Base-by-base conservation (phyloP, 208 protist species). In the Trypanosoma rangeli region DNA sequence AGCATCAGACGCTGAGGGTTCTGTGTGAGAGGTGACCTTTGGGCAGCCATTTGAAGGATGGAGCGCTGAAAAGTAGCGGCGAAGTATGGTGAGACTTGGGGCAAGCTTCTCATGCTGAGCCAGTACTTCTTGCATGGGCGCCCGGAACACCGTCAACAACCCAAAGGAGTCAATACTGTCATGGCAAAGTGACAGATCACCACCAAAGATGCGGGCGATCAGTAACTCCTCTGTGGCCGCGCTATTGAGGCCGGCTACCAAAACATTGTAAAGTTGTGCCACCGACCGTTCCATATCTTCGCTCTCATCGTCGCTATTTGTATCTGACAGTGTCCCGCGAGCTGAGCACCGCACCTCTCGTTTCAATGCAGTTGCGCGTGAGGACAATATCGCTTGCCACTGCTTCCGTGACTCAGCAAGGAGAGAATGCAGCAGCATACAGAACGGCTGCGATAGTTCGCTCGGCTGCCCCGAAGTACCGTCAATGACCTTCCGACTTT, bases 241-340 rank as follows among this genome's bases (percentile, higher is more conserved):
- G 56, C 61, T 74, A 63, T 92, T 92, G 55, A 95, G 63, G 29
- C 87, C 90, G 9, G 76, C 66, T 0, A 95, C 69, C n/a, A 95
- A 73, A 42, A 73, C 76, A 35, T 80, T 69, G 54, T 86, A 89
- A 37, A 95, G 76, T 33, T 89, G 76, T 12, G 79, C 70, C 29
- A 80, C 63, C 5, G 78, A 93, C 79, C 64, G 79, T 67, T 68
- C 65, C 42, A 78, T 37, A 31, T 70, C 67, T 1, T 69, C 67
- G 10, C 22, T 4, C 68, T 61, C 53, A 64, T 79, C 52, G 53
- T 55, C 65, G 46, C 26, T 9, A 12, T 20, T 18, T 9, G 3
- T 53, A 2, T 18, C 49, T 53, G 49, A 3, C 49, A 53, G n/a
- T n/a, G 22, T 54, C 18, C 22, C 15, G 28, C 42, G 1, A 9